Evolutionary conservation across 2,329 filamentous ascomycete genomes (phyloP), one percentile per base, ranked within the genome.

Genomic region (Aschersonia sp.): DNA sequence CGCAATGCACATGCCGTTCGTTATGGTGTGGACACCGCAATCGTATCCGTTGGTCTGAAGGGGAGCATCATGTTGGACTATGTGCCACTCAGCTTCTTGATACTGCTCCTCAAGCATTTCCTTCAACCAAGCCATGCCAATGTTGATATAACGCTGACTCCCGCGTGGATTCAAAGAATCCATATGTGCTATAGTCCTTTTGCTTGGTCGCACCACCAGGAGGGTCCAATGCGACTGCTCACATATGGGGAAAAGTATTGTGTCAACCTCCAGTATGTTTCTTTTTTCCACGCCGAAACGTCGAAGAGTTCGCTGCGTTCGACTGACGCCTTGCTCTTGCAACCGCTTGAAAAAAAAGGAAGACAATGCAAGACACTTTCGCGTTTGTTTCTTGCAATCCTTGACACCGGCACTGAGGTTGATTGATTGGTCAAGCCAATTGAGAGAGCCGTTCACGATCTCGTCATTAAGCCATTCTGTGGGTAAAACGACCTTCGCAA

Each of bases 21-120:
- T 76, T 53, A 86, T 78, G 11, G 81, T 77, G 59, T 87, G 86
- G 4, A 87, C 76, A n/a, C 85, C 85, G 54, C 85, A 89, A 59
- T 89, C 85, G 57, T 75, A 78, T 1, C 73, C 73, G 57, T 89
- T 89, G 30, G 65, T 69, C 60, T 89, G 85, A 3, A 53, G 56
- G 0, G 76, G 72, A 37, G 75, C 76, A 12, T 63, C 60, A 43
- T 72, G 68, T n/a, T 63, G 59, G 6, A 74, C 64, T 1, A 69
- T 65, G 30, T 60, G 67, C 85, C 85, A 89, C 41, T 85, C 79
- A 2, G 65, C 63, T 11, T 67, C 65, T 2, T 70, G 58, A 56
- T 75, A 87, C 5, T 64, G 61, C 4, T 73, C 64, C 12, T 63
- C 63, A 5, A 87, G 66, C 46, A 83, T 71, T 37, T 71, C 66